Conservation (phyloP, 1,139 yeast species). For the Taphrina betulina region DNA sequence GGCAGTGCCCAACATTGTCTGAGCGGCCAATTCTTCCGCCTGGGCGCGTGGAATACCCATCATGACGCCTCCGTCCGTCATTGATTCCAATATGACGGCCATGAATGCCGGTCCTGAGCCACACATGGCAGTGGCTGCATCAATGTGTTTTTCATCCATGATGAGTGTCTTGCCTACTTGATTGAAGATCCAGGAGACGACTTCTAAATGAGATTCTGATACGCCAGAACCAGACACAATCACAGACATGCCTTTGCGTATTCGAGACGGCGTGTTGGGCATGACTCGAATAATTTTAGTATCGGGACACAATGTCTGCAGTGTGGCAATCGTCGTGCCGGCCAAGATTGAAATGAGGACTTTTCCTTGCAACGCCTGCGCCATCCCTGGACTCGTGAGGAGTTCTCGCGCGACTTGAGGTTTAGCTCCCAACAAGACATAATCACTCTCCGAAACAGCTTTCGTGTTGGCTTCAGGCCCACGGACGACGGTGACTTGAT, state of each 20-base stretch:
- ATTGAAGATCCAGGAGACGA: conserved; percentile 65
- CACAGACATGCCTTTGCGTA: conserved; percentile 90
- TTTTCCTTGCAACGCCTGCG: conserved; percentile 54
- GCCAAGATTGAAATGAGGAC: conserved; percentile 82
- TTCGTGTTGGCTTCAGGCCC: conserved; percentile 35
- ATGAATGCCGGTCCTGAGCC: conserved; percentile 98
- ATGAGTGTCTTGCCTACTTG: conserved; percentile 54
- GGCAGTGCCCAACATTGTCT: conserved; percentile 90
- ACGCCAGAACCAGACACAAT: conserved; percentile 59
- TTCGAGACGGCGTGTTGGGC: conserved; percentile 93
- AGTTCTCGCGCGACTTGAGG: conserved; percentile 58
- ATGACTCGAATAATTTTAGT: conserved; percentile 76
- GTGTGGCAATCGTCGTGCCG: conserved; percentile 80
- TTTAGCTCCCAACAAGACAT: conserved; percentile 64
- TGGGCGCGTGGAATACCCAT: conserved; percentile 89
- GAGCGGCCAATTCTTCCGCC: conserved; percentile 88
- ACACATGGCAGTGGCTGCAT: conserved; percentile 90
- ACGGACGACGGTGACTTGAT: conserved; percentile 53
- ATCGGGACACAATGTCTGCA: conserved; percentile 44
- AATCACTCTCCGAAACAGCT: conserved; percentile 55
- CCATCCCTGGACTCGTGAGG: conserved; percentile 42
- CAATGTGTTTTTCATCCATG: conserved; percentile 76
- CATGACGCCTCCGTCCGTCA: conserved; percentile 91
- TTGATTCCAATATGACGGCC: conserved; percentile 80
- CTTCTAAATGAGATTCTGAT: conserved; percentile 50